Evolutionary conservation across 2,329 filamentous ascomycete species (phyloP).

Genomic region (Ascochyta fabae): DNA sequence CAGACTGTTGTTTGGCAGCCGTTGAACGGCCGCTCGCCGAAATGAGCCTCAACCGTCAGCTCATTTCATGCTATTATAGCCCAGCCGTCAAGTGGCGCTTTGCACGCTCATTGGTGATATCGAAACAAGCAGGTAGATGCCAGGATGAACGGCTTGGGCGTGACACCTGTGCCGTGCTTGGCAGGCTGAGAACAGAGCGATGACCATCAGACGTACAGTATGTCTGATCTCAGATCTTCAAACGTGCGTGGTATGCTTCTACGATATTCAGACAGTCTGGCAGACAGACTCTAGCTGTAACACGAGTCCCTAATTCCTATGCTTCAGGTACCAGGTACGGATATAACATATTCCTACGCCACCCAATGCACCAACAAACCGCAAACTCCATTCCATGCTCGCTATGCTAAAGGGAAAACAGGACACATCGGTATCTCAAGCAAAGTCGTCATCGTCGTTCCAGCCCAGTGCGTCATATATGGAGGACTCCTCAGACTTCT

Average conservation of each 20-base stretch:
- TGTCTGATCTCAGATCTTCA: neutral
- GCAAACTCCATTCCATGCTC: conserved; percentile 26
- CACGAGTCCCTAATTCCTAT: neutral
- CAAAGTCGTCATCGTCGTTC: conserved; percentile 52
- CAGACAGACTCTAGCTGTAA: neutral
- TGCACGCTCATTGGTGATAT: conserved; percentile 2
- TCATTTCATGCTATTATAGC: neutral
- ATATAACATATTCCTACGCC: conserved; percentile 15
- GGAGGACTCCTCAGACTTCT: conserved; percentile 26
- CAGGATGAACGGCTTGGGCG: neutral
- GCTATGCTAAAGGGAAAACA: conserved; percentile 41
- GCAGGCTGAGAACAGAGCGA: neutral
- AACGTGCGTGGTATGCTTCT: neutral
- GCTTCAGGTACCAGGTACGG: neutral
- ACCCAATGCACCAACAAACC: conserved; percentile 22
- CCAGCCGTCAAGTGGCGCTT: conserved; percentile 9
- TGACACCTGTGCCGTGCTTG: conserved; percentile 4
- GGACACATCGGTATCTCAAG: conserved; percentile 17
- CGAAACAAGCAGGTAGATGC: neutral
- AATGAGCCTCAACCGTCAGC: conserved; percentile 3
- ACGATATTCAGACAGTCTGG: neutral
- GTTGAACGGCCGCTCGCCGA: conserved; percentile 9
- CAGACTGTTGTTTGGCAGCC: conserved; percentile 5
- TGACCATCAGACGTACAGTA: neutral
- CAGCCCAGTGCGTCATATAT: conserved; percentile 56